Evolutionary conservation across 495 filamentous ascomycete genomes (phyloP).

Genomic region (Xylona heveae): DNA sequence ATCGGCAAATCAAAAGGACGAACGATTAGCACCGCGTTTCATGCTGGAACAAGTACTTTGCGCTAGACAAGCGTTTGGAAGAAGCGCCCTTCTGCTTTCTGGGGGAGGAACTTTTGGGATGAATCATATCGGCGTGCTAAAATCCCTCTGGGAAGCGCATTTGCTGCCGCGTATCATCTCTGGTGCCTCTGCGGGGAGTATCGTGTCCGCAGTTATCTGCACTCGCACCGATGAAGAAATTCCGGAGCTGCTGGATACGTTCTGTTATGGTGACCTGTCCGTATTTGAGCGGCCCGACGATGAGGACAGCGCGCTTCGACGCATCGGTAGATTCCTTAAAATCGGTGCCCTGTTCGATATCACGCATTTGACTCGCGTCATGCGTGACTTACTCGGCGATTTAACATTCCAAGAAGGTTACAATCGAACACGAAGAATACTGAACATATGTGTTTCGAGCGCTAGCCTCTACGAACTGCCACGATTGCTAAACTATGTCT

Average conservation of each 20-base stretch:
- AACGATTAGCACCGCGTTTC: conserved; percentile 36
- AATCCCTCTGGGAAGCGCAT: conserved; percentile 51
- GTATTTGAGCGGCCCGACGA: conserved; percentile 55
- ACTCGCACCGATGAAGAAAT: conserved; percentile 72
- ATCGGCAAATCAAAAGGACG: conserved; percentile 29
- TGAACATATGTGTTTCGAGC: conserved; percentile 84
- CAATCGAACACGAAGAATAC: conserved; percentile 69
- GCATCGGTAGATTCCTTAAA: conserved; percentile 56
- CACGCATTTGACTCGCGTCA: conserved; percentile 53
- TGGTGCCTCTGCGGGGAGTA: conserved; percentile 84
- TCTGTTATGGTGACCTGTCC: conserved; percentile 60
- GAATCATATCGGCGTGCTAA: conserved; percentile 90
- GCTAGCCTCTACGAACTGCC: conserved; percentile 75
- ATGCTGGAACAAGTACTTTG: conserved; percentile 56
- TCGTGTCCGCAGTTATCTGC: conserved; percentile 73
- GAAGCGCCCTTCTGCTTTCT: conserved; percentile 69
- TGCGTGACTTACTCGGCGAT: conserved; percentile 59
- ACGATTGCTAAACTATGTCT: conserved; percentile 75
- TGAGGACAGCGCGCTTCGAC: conserved; percentile 44
- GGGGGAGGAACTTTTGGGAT: conserved; percentile 90
- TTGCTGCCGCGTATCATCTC: conserved; percentile 83
- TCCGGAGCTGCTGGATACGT: conserved; percentile 43
- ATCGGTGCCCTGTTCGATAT: conserved; percentile 71
- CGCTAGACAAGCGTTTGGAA: conserved; percentile 69
- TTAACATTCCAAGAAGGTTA: conserved; percentile 93